phyloP scores from a whole-genome alignment of 345 rosid genomes.

The Noccaea bulbosa region DNA sequence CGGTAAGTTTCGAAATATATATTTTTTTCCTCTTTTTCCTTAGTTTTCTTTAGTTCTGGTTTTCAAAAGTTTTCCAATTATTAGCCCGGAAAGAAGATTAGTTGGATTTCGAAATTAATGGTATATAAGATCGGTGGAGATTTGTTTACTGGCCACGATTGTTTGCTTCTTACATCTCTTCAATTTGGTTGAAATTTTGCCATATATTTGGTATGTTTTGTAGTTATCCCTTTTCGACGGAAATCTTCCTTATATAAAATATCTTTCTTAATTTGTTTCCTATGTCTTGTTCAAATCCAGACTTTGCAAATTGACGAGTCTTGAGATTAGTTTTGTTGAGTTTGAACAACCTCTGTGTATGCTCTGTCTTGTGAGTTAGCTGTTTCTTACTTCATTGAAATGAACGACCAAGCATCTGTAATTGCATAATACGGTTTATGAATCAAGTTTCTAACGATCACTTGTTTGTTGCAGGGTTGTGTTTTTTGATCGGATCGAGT shows the following conservation, averaged over 20 bases:
- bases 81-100: not conserved
- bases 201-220: slow-evolving; percentile 14
- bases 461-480: slow-evolving; percentile 28
- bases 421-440: not conserved
- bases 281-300: slow-evolving; percentile 4
- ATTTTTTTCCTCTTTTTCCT: not conserved
- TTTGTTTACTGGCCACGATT: slow-evolving; percentile 2
- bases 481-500: slow-evolving; percentile 15
- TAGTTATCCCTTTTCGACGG: not conserved
- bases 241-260: not conserved
- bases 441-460: not conserved
- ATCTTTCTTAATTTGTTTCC: not conserved
- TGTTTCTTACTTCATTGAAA: not conserved
- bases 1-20: slow-evolving; percentile 15
- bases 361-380: not conserved
- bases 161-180: slow-evolving; percentile 9
- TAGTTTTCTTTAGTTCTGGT: slow-evolving; percentile 11
- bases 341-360: not conserved
- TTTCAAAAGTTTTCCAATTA: not conserved
- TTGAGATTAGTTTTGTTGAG: slow-evolving; percentile 14
- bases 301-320: slow-evolving; percentile 28
- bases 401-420: slow-evolving; percentile 1
- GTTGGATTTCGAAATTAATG: not conserved
- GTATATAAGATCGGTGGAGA: slow-evolving; percentile 1
- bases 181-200: slow-evolving; percentile 18